Conservation (phyloP, 192 early-diverging fungal genomes). For the Linnemannia exigua region DNA sequence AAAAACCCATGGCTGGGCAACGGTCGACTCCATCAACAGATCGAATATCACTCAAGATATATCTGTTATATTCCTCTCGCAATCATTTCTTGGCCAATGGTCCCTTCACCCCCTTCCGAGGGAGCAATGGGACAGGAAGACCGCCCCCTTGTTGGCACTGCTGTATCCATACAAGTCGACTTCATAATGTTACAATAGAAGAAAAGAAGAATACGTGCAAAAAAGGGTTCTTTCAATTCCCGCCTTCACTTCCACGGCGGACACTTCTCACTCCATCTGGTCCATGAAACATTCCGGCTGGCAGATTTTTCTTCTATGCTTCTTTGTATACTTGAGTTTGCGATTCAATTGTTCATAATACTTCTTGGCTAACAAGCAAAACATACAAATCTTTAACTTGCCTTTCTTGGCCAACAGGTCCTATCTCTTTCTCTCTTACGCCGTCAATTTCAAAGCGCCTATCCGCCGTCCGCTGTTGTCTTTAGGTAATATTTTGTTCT, state of each 20-base stretch:
- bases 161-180: background rate
- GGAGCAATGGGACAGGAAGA: background rate
- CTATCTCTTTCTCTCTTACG: background rate
- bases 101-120: background rate
- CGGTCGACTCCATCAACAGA: constrained; percentile 3
- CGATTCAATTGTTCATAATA: background rate
- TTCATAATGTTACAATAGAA: background rate
- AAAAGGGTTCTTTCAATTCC: background rate
- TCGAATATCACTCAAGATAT: background rate
- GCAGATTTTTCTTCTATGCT: background rate
- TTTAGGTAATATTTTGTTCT: background rate
- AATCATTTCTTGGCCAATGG: background rate
- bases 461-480: background rate
- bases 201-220: background rate
- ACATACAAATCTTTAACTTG: background rate
- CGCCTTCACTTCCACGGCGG: background rate
- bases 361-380: background rate
- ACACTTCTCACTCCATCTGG: background rate
- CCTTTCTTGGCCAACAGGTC: background rate
- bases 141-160: background rate
- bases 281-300: background rate
- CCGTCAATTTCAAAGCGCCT: background rate
- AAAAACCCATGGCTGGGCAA: background rate
- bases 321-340: background rate
- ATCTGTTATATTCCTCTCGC: background rate